Base-by-base conservation (phyloP, 805 yeast genomes). In the Ogataea minuta region DNA sequence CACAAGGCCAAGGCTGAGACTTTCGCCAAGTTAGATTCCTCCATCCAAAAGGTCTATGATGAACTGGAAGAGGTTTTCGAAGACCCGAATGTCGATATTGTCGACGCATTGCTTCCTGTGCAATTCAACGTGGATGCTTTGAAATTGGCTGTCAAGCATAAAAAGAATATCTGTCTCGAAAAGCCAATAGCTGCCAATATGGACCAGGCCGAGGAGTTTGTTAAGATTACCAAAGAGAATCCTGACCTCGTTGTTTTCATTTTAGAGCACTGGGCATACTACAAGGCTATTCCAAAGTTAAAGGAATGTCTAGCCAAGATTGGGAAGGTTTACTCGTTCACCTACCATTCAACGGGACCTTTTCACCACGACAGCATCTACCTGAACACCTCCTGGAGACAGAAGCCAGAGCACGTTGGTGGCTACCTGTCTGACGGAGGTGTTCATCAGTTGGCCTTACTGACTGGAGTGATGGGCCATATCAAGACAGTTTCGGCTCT, bases 381-480 rank as follows among this genome's bases (percentile, higher is more conserved):
- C 56, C 58, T 79, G 44, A 60, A 67, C 15, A 90, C 97, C 2
- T 39, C 80, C 11, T 91, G 98, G 98, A 82, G 97, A 72, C 77
- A 75, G 59, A 71, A 81, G 33, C 97, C 98, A 23, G 81, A 87
- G 62, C 97, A 91, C 59, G 76, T 89, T 50, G 98, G 98, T 39
- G 97, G 97, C 0, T 90, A 71, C 64, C 69, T 91, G 53, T 81
- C 91, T 43, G 98, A 91, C 56, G 97, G 96, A 56, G 98, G 97
- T 59, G 98, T 91, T 16, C 98, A 91, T 64, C 97, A 90, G 63
- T 68, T 90, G 60, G 96, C 96, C 3, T 67, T 88, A 26, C 72
- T 90, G 48, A 88, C 95, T 7, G 87, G 79, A 44, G 79, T 88
- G 13, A 69, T 91, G 39, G 97, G 98, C 37, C 69, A 71, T 16